Evolutionary conservation across 2,329 filamentous ascomycete genomes (phyloP).

Genomic region (Pezicula radicicola): DNA sequence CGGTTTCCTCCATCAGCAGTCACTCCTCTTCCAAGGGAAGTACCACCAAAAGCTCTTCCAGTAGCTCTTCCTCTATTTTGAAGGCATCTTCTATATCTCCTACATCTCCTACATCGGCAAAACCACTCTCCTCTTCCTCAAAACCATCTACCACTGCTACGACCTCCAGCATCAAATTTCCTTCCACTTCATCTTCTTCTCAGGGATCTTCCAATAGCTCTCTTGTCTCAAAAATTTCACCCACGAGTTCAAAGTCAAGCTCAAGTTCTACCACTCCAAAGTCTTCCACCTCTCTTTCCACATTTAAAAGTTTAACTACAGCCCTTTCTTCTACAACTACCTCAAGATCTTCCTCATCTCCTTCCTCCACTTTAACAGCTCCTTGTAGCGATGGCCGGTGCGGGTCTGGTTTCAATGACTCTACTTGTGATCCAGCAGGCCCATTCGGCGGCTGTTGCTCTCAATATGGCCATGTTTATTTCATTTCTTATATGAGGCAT

Average conservation of each 20-base stretch:
- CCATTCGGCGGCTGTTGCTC: constrained; percentile 12
- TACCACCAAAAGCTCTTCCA: neutral
- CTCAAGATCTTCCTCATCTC: neutral
- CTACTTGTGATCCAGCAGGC: constrained; percentile 8
- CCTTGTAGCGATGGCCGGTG: constrained; percentile 12
- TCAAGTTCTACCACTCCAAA: neutral
- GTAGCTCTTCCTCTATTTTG: neutral
- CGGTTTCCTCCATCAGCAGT: neutral
- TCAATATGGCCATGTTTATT: constrained; percentile 10
- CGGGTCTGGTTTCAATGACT: constrained; percentile 10
- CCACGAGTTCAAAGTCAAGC: neutral
- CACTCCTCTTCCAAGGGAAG: neutral
- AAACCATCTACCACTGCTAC: neutral
- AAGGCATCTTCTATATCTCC: neutral
- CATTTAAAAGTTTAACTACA: too few relatives aligned
- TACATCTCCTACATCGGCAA: neutral
- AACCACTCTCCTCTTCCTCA: neutral
- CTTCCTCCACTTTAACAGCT: constrained; percentile 1
- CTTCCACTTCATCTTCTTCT: neutral
- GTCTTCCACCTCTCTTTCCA: neutral
- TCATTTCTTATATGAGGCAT: constrained; percentile 1
- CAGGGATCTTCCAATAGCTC: too few relatives aligned
- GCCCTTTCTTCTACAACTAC: too few relatives aligned
- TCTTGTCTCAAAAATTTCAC: too few relatives aligned
- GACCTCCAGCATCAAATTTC: neutral